These are phyloP conservation scores for Puccinellia tenuiflora DNA, from an alignment of 176 grass and related monocot species.

Conservation along the genomic window DNA sequence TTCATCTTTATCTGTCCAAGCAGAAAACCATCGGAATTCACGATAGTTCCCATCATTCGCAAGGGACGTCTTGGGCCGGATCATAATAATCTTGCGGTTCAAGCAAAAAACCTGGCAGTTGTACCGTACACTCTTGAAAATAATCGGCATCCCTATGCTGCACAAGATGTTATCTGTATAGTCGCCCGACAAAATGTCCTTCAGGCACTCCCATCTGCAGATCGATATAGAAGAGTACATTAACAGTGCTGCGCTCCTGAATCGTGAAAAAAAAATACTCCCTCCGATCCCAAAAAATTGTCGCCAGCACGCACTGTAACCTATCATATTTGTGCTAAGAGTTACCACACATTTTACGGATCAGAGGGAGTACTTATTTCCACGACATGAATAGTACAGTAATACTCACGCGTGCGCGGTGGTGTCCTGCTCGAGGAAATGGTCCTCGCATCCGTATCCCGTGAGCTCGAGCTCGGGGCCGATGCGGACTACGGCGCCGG, in stretches of 20 bases:
- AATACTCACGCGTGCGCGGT: slow-evolving; percentile 70
- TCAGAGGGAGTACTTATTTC: too few relatives aligned
- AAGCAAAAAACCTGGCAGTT: slow-evolving; percentile 97
- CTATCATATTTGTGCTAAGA: too few relatives aligned
- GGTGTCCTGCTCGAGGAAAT: slow-evolving; percentile 93
- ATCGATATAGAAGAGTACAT: background rate
- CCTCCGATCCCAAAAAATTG: too few relatives aligned
- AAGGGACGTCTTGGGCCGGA: slow-evolving; percentile 85
- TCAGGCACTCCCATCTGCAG: slow-evolving; percentile 89
- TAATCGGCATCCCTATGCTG: slow-evolving; percentile 96
- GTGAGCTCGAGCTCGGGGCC: slow-evolving; percentile 94
- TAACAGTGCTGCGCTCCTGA: background rate
- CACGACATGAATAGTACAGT: too few relatives aligned
- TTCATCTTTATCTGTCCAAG: slow-evolving; percentile 75
- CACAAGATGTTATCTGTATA: slow-evolving; percentile 78
- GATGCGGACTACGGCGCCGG: slow-evolving; percentile 52
- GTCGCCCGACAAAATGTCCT: slow-evolving; percentile 71
- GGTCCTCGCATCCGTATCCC: slow-evolving; percentile 93
- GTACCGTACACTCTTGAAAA: slow-evolving; percentile 77
- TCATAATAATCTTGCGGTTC: slow-evolving; percentile 85
- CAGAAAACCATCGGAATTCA: slow-evolving; percentile 96
- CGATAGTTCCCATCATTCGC: slow-evolving; percentile 97
- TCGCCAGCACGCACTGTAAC: too few relatives aligned
- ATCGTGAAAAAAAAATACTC: background rate
- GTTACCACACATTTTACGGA: too few relatives aligned